These are phyloP conservation scores for Cutaneotrichosporon spelunceum DNA, from an alignment of 1,284 basidiomycete species.

Conservation along the genomic window DNA sequence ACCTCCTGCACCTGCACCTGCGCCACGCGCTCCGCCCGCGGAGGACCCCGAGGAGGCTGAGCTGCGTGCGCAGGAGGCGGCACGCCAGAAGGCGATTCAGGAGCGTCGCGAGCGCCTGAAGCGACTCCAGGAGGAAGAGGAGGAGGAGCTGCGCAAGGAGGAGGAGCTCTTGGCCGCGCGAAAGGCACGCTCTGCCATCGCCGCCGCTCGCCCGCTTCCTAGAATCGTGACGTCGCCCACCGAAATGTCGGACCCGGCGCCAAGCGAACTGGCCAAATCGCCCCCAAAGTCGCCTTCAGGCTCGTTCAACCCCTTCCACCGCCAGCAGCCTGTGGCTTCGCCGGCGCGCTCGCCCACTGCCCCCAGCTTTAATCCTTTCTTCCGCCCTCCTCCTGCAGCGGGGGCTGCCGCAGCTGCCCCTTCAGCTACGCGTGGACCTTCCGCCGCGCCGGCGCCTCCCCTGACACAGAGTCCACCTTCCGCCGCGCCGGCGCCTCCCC, in stretches of 20 bases:
- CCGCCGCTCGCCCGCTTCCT: constrained; percentile 22
- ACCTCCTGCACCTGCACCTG: constrained; percentile 41
- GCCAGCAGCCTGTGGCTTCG: constrained; percentile 51
- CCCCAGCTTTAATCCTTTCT: constrained; percentile 52
- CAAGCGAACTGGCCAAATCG: constrained; percentile 20
- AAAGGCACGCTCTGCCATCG: constrained; percentile 29
- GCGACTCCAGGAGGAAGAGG: constrained; percentile 68
- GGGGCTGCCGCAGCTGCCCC: constrained; percentile 29
- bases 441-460: constrained; percentile 47
- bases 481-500: constrained; percentile 45
- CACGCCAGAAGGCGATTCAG: constrained; percentile 63
- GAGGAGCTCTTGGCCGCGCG: constrained; percentile 57
- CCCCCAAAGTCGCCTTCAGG: constrained; percentile 15
- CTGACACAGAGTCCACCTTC: constrained; percentile 28
- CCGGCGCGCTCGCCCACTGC: constrained; percentile 30
- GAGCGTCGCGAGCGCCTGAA: constrained; percentile 63
- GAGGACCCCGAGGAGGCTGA: constrained; percentile 64
- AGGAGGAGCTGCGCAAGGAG: constrained; percentile 63
- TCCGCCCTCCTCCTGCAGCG: constrained; percentile 51
- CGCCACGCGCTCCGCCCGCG: constrained; percentile 44
- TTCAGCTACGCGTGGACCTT: constrained; percentile 36
- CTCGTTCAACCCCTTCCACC: constrained; percentile 51
- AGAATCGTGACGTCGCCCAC: constrained; percentile 26
- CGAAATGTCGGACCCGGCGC: constrained; percentile 21
- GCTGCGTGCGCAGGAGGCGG: constrained; percentile 63